A percentile compares a stretch with the other conserved stretches of the same genome.
These are phyloP conservation scores for Kluyveromyces dobzhanskii DNA, from an alignment of 805 yeast genomes.

Conservation along the genomic window DNA sequence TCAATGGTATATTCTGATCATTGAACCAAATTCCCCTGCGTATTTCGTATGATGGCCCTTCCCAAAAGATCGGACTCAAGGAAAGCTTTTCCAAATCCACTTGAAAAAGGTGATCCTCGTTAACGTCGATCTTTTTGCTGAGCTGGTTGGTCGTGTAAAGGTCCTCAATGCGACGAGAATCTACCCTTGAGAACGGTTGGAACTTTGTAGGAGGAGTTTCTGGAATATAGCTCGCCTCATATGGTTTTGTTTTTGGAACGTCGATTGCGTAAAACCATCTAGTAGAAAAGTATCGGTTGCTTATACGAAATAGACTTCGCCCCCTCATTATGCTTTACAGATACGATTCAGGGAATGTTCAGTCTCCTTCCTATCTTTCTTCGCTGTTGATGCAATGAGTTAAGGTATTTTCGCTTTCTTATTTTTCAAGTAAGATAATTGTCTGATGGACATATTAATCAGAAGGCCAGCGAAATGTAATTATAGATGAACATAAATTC, in stretches of 20 bases:
- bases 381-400: too few relatives aligned
- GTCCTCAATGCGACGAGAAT: slow-evolving; percentile 53
- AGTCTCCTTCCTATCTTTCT: too few relatives aligned
- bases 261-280: slow-evolving; percentile 85
- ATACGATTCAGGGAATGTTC: too few relatives aligned
- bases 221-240: slow-evolving; percentile 45
- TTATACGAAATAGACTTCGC: background rate
- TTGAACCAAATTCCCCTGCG: slow-evolving; percentile 82
- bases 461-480: too few relatives aligned
- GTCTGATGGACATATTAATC: too few relatives aligned
- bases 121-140: slow-evolving; percentile 46
- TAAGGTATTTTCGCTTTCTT: too few relatives aligned
- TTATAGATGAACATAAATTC: too few relatives aligned
- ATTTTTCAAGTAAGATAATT: too few relatives aligned
- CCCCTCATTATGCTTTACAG: background rate
- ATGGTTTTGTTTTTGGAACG: slow-evolving; percentile 61
- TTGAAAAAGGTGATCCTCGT: slow-evolving; percentile 71
- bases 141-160: slow-evolving; percentile 24
- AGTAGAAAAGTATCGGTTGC: slow-evolving; percentile 10
- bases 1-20: slow-evolving; percentile 47
- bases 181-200: slow-evolving; percentile 56
- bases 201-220: slow-evolving; percentile 48
- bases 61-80: slow-evolving; percentile 74
- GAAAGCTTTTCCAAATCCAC: slow-evolving; percentile 52
- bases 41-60: slow-evolving; percentile 76